Evolutionary conservation across 192 early-diverging fungal species (phyloP), one percentile per base, ranked within the genome.

Genomic region (Linnemannia zychae): DNA sequence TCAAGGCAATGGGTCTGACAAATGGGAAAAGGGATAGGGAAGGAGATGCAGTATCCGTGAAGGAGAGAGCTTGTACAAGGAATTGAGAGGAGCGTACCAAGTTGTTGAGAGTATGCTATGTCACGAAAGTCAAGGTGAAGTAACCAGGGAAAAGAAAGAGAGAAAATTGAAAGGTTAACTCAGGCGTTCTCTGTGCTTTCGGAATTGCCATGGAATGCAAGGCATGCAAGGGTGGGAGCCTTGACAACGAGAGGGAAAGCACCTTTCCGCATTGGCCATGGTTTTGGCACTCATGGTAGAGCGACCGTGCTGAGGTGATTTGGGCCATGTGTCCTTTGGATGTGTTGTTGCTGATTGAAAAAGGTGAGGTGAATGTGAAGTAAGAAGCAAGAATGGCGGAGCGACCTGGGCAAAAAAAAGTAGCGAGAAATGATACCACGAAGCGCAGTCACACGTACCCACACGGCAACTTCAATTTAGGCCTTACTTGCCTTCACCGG

Each of bases 191-290:
- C n/a, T n/a, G n/a, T n/a, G n/a, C n/a, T n/a, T n/a, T n/a, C n/a
- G n/a, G n/a, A n/a, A n/a, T n/a, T n/a, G n/a, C n/a, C 16, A 20
- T 73, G 49, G 11, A 16, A n/a, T 33, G 74, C 40, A 38, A 46
- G 17, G 34, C 12, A 46, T 13, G 28, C 5, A 36, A 49, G 3
- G 17, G 66, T 48, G n/a, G n/a, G n/a, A n/a, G n/a, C n/a, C n/a
- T n/a, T 46, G 31, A 31, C 20, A 15, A 33, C 9, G 11, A 12
- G 57, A 63, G 57, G 15, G 57, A 16, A 63, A n/a, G 18, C 70
- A 84, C 82, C 82, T 85, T 85, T 34, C 83, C 83, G 38, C 83
- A 85, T 70, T 85, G 83, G n/a, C 83, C 83, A 15, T 85, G 83
- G 52, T 44, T 79, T 38, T 85, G 83, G 17, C 77, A 85, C 44